Evolutionary conservation across 352 stramenopile species (phyloP), one percentile per base, ranked within the genome.

Genomic region (Globisporangium alternatum): DNA sequence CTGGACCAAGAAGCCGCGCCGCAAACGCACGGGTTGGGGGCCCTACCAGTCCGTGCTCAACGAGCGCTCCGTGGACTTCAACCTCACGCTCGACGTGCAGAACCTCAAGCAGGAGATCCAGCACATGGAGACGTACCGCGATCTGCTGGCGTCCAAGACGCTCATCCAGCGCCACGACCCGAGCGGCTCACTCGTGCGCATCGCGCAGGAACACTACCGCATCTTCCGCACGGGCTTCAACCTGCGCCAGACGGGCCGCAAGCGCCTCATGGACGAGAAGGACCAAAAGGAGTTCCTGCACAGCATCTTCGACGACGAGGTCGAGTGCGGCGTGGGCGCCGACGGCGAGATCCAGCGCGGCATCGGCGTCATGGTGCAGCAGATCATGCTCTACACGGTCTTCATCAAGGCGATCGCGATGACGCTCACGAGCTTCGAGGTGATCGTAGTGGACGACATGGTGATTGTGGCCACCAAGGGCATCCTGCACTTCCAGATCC

Each of bases 321-420:
- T 84, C 19, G 76, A 83, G 25, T 56, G 49, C 28, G 49, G 49
- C 45, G 59, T 77, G 22, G 78, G 69, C 13, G 70, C 65, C 21
- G 75, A 69, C 0, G 62, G 49, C 28, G 28, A 25, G 9, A 10
- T n/a, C 39, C 39, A 81, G 9, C n/a, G 41, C 22, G 74, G 78
- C 5, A 60, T 78, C 1, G 66, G 74, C 25, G 66, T 73, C 54
- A 74, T 81, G 61, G 59, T 75, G 5, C 66, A 83, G 31, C 73
- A 79, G 67, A 79, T 85, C 51, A 58, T 64, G 25, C 44, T 72
- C 39, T 87, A 87, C 62, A 80, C 76, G 30, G 59, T 71, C 15
- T 66, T 85, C 48, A 65, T 83, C 39, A 67, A 68, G 35, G 75
- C 78, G n/a, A 75, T 87, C 39, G 47, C 58, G 15, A 59, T 78